Conservation (phyloP, 129 eudicot species). For the sunflower (Helianthus annuus) region HanXRQr2.0-SUNRISE NC_035433.2:36402377-36402876, state of each 20-base stretch:
- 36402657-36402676: no score
- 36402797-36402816: no score
- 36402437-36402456: constrained; percentile 2
- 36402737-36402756: no score
- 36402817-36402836: background rate
- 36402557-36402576: constrained; percentile 16
- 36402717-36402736: no score
- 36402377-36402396: constrained; percentile 8
- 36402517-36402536: constrained; percentile 31
- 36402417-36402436: constrained; percentile 12
- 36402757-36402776: no score
- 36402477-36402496: constrained; percentile 18
- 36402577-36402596: background rate
- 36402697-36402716: no score
- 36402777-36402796: no score
- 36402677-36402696: no score
- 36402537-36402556: constrained; percentile 10
- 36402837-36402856: background rate
- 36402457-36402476: constrained; percentile 8
- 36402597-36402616: no score
- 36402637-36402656: no score
- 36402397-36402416: background rate
- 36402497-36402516: constrained; percentile 26
- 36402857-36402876: background rate
- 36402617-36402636: no score